phyloP scores from a whole-genome alignment of 2,329 filamentous ascomycete genomes.

The Cadophora gregata region DNA sequence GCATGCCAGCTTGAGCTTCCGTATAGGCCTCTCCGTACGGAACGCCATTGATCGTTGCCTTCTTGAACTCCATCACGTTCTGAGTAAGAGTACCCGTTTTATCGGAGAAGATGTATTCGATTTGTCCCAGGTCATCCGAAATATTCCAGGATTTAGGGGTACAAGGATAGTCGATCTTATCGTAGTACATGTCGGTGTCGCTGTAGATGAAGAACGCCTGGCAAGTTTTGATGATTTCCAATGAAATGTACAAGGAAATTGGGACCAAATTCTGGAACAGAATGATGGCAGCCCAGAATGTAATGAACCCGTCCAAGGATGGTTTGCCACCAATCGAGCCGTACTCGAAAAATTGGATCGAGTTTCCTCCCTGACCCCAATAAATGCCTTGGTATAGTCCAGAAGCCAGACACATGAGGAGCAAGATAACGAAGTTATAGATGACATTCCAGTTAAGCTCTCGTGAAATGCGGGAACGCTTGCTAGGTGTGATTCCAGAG shows the following conservation, averaged over 20 bases:
- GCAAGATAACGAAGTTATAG: conserved; percentile 91
- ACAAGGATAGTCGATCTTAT: conserved; percentile 89
- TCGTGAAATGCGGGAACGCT: conserved; percentile 87
- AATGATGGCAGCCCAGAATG: conserved; percentile 94
- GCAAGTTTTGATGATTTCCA: conserved; percentile 91
- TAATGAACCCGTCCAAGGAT: conserved; percentile 87
- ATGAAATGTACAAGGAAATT: conserved; percentile 95
- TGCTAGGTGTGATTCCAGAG: conserved; percentile 91
- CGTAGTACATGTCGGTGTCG: conserved; percentile 97
- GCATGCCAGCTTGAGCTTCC: conserved; percentile 95
- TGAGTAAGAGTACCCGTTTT: conserved; percentile 91
- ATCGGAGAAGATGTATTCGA: conserved; percentile 98
- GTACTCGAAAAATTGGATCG: conserved; percentile 82
- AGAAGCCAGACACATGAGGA: conserved; percentile 86
- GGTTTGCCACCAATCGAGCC: conserved; percentile 79
- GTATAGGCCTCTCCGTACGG: conserved; percentile 98
- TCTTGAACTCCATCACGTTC: conserved; percentile 99
- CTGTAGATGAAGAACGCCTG: conserved; percentile 98
- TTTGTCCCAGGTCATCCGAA: conserved; percentile 95
- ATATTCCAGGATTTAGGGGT: conserved; percentile 99
- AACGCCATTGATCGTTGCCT: conserved; percentile 94
- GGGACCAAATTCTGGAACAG: conserved; percentile 98
- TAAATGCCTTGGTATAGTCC: conserved; percentile 84
- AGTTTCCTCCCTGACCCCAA: conserved; percentile 78
- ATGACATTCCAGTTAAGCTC: conserved; percentile 98